Percentiles rank a stretch among this genome's conserved stretches.
These are phyloP conservation scores for Papiliotrema laurentii DNA, from an alignment of 1,284 basidiomycete species.

Conservation along the genomic window DNA sequence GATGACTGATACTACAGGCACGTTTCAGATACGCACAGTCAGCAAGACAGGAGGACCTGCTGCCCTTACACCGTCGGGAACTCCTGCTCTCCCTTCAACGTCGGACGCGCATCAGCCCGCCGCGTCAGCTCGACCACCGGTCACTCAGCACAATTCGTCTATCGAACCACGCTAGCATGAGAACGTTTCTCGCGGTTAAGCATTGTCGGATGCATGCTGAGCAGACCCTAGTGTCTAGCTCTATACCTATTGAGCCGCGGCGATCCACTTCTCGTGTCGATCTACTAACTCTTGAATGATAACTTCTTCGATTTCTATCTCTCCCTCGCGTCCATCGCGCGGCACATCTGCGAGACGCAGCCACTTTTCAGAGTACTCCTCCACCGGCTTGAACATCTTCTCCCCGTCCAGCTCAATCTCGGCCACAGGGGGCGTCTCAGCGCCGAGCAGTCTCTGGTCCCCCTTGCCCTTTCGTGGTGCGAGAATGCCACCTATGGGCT, in stretches of 20 bases:
- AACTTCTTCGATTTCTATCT: conserved; percentile 78
- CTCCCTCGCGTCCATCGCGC: conserved; percentile 33
- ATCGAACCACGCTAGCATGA: too few relatives aligned
- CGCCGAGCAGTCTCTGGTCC: conserved; percentile 14
- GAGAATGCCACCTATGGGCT: conserved; percentile 1
- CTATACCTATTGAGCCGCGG: conserved; percentile 2
- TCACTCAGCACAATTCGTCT: too few relatives aligned
- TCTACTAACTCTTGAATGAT: conserved; percentile 72
- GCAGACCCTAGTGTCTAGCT: too few relatives aligned
- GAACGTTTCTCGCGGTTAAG: too few relatives aligned
- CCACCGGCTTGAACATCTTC: conserved; percentile 1
- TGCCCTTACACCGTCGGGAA: conserved; percentile 5
- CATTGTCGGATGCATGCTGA: too few relatives aligned
- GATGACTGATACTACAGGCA: conserved; percentile 22
- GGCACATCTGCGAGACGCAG: conserved; percentile 58
- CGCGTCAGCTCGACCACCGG: too few relatives aligned
- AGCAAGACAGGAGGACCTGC: conserved; percentile 13
- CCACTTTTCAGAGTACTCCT: conserved; percentile 64
- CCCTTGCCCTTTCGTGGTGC: conserved; percentile 28
- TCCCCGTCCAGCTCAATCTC: conserved; percentile 1
- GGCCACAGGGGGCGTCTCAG: conserved; percentile 14
- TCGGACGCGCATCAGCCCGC: conserved; percentile 7
- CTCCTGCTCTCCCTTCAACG: conserved; percentile 11
- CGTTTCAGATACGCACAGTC: conserved; percentile 41
- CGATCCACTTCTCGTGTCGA: conserved; percentile 69